Percentiles rank a stretch among this genome's conserved stretches.
Conservation (phyloP, 2,329 filamentous ascomycete species). For the Sclerotinia glacialis region DNA sequence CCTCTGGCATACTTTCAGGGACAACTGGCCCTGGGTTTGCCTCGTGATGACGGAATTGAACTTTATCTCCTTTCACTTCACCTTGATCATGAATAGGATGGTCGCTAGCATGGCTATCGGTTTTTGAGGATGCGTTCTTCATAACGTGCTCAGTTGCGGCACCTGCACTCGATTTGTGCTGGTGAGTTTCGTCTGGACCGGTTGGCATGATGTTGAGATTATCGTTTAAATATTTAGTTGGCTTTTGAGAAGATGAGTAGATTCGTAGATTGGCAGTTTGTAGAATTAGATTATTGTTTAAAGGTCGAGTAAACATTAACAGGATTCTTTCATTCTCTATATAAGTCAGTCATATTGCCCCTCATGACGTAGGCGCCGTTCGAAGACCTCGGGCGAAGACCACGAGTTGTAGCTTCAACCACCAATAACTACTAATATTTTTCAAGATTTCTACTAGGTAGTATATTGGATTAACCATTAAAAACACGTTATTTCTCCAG, state of each 20-base stretch:
- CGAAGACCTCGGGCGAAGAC: conserved; percentile 6
- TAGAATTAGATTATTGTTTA: neutral
- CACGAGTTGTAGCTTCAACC: neutral
- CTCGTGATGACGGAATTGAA: conserved; percentile 50
- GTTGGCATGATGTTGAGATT: conserved; percentile 40
- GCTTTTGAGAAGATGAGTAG: neutral
- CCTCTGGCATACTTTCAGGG: conserved; percentile 51
- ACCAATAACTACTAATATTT: neutral
- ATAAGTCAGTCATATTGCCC: conserved; percentile 16
- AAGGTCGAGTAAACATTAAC: neutral
- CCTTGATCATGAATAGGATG: conserved; percentile 41
- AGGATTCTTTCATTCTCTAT: conserved; percentile 13
- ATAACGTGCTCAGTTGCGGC: conserved; percentile 41
- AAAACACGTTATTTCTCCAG: neutral
- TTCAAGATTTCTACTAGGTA: neutral
- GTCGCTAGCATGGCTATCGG: conserved; percentile 40
- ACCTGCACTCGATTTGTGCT: conserved; percentile 32
- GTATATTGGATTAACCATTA: neutral
- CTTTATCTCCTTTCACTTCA: conserved; percentile 46
- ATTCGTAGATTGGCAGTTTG: neutral
- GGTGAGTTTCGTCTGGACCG: conserved; percentile 41
- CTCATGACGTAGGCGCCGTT: conserved; percentile 20
- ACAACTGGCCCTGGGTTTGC: conserved; percentile 59
- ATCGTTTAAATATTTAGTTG: conserved; percentile 17
- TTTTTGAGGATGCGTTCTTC: conserved; percentile 41